phyloP scores from a whole-genome alignment of 140 eudicot genomes.

The Bidens hawaiensis region DNA sequence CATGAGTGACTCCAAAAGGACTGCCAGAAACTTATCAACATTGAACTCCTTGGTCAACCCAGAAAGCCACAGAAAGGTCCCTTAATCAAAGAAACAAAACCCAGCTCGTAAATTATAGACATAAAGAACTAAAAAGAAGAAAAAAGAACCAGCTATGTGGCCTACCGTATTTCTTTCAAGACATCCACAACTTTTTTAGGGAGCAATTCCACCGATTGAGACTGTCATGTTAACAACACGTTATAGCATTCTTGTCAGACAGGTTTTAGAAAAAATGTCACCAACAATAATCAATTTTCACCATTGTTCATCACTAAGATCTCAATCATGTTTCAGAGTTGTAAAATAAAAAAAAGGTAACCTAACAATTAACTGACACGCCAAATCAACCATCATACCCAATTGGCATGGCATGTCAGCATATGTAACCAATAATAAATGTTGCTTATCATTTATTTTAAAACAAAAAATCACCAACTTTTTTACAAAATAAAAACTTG shows the following conservation, averaged over 20 bases:
- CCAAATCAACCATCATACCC: neutral
- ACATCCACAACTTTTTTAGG: slow-evolving; percentile 77
- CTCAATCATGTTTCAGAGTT: neutral
- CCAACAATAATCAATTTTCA: neutral
- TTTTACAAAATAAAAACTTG: neutral
- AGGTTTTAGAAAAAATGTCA: neutral
- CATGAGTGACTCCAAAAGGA: slow-evolving; percentile 64
- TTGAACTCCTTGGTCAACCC: slow-evolving; percentile 71
- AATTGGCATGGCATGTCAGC: too few species aligned
- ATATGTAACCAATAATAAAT: too few species aligned
- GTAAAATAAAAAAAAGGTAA: neutral
- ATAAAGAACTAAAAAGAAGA: neutral
- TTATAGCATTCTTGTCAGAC: neutral
- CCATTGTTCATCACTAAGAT: neutral
- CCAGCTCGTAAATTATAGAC: slow-evolving; percentile 4
- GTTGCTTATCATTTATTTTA: neutral
- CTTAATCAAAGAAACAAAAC: slow-evolving; percentile 36
- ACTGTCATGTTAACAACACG: slow-evolving; percentile 33
- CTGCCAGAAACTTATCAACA: slow-evolving; percentile 60
- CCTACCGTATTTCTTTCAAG: slow-evolving; percentile 60
- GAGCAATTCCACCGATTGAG: slow-evolving; percentile 63
- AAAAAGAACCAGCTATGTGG: neutral
- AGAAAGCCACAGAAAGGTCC: slow-evolving; percentile 56
- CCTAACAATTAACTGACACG: neutral
- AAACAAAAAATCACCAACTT: neutral